A percentile compares a stretch with the other conserved stretches of the same genome.
Conservation (phyloP, 1,139 yeast species). For the Scheffersomyces insectosa region DNA sequence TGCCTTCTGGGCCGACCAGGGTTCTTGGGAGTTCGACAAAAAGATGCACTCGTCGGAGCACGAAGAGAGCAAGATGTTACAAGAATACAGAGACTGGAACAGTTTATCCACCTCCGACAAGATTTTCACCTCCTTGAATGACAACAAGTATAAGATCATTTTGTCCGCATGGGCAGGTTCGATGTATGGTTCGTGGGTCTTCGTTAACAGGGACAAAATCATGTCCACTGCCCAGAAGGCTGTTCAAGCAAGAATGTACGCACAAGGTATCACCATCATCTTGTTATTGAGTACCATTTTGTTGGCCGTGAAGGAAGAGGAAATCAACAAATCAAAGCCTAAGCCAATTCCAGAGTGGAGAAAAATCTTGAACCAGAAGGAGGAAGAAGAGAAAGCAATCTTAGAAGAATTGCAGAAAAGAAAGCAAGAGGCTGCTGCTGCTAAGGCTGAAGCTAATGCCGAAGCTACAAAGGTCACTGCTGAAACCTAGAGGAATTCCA, state of each 20-base stretch:
- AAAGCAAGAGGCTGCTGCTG: background rate
- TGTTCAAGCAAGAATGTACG: slow-evolving; percentile 93
- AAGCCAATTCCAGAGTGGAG: slow-evolving; percentile 45
- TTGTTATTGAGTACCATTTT: slow-evolving; percentile 65
- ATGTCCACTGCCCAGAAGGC: slow-evolving; percentile 82
- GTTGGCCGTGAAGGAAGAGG: slow-evolving; percentile 63
- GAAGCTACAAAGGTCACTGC: background rate
- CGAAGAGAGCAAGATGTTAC: slow-evolving; percentile 22
- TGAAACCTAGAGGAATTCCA: too few relatives aligned
- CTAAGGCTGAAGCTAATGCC: background rate
- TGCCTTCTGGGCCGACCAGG: slow-evolving; percentile 50
- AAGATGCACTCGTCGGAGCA: slow-evolving; percentile 38
- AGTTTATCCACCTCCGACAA: slow-evolving; percentile 15
- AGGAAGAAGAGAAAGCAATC: slow-evolving; percentile 21
- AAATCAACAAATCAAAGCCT: slow-evolving; percentile 37
- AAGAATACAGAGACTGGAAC: slow-evolving; percentile 23
- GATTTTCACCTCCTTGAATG: slow-evolving; percentile 44
- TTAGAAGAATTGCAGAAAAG: slow-evolving; percentile 1
- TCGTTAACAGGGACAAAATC: slow-evolving; percentile 73
- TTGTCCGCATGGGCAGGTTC: slow-evolving; percentile 86
- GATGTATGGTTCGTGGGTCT: slow-evolving; percentile 78
- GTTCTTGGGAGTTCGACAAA: slow-evolving; percentile 49
- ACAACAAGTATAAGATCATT: slow-evolving; percentile 74
- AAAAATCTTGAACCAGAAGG: slow-evolving; percentile 24
- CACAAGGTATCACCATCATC: slow-evolving; percentile 76